Evolutionary conservation across 2,329 filamentous ascomycete species (phyloP).

Genomic region (Claviceps monticola): DNA sequence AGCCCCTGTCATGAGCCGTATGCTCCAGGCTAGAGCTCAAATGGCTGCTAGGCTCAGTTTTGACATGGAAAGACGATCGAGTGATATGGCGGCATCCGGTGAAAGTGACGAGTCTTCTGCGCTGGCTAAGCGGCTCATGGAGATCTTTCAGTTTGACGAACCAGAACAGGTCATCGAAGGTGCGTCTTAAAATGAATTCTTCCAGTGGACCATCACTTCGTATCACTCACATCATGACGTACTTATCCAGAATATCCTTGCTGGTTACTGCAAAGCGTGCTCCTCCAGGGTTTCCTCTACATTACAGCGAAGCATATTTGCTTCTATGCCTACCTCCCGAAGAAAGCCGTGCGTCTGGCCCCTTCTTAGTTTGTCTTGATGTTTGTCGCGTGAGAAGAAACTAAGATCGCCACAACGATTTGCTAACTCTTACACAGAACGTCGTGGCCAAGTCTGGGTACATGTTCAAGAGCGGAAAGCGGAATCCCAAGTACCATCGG

Average conservation of each 20-base stretch:
- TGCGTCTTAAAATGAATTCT: slow-evolving; percentile 17
- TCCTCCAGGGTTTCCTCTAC: slow-evolving; percentile 92
- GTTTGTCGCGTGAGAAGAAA: background rate
- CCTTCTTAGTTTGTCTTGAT: background rate
- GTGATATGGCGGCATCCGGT: slow-evolving; percentile 21
- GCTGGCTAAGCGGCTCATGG: slow-evolving; percentile 58
- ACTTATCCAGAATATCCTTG: slow-evolving; percentile 64
- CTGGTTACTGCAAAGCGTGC: slow-evolving; percentile 80
- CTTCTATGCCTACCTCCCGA: slow-evolving; percentile 94
- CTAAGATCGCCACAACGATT: background rate
- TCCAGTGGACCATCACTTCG: background rate
- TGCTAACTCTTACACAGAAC: slow-evolving; percentile 33
- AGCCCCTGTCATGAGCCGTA: slow-evolving; percentile 63
- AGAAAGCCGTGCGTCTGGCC: slow-evolving; percentile 55
- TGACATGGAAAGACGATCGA: slow-evolving; percentile 34
- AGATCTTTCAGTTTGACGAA: slow-evolving; percentile 73
- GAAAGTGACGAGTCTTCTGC: slow-evolving; percentile 34
- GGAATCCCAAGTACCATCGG: slow-evolving; percentile 74
- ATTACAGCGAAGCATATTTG: slow-evolving; percentile 87
- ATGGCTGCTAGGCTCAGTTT: slow-evolving; percentile 45
- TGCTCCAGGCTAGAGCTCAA: slow-evolving; percentile 57
- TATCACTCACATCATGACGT: background rate
- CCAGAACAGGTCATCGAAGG: slow-evolving; percentile 74
- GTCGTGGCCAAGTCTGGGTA: slow-evolving; percentile 75
- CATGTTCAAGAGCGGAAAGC: slow-evolving; percentile 74